Base-by-base conservation (phyloP, 306 rosid species). In the Vigna angularis region DNA sequence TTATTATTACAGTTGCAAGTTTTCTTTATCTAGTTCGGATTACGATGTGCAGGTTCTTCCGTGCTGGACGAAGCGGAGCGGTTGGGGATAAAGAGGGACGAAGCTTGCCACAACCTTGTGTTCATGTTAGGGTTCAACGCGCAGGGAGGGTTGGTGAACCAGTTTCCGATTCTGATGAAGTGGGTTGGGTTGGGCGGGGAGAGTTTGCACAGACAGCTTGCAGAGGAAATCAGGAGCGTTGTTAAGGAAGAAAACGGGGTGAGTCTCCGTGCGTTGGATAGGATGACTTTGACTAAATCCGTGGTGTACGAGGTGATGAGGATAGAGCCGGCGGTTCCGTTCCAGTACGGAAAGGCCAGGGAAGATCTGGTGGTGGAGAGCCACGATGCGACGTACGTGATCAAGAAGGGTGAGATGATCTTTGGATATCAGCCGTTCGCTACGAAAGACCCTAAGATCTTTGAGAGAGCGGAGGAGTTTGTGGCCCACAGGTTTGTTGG, bases 361-460 rank as follows among this genome's bases (percentile, higher is more conserved):
- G 82, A 86, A 66, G 91, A 93, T 69, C 36, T 91, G 8, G 83
- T 90, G 72, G 74, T 90, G 34, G 65, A 66, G 1, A 89, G 88
- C 44, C 96, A 91, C 28, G 91, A 88, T 50, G 90, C 88, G 0
- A 24, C 87, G 2, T 93, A 70, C 73, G 49, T 86, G 91, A 86
- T 91, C 82, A 89, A 89, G 87, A 88, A 85, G 49, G 94, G 96
- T 0, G 94, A 93, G 69, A 89, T 85, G 91, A 66, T 93, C 49
- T 91, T 93, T 38, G 98, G 94, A 57, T 90, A 88, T 67, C 92
- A 87, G 20, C 92, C 91, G 14, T 79, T 90, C n/a, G 96, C 90
- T 0, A 89, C 96, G 0, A 93, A 81, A 9, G 98, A 93, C 67
- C 86, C 90, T 0, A 88, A 59, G 82, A 59, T 93, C 2, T 89